A percentile compares a stretch with the other conserved stretches of the same genome.
These are phyloP conservation scores for Claviceps sp. DNA, from an alignment of 2,329 filamentous ascomycete species.

Conservation along the genomic window DNA sequence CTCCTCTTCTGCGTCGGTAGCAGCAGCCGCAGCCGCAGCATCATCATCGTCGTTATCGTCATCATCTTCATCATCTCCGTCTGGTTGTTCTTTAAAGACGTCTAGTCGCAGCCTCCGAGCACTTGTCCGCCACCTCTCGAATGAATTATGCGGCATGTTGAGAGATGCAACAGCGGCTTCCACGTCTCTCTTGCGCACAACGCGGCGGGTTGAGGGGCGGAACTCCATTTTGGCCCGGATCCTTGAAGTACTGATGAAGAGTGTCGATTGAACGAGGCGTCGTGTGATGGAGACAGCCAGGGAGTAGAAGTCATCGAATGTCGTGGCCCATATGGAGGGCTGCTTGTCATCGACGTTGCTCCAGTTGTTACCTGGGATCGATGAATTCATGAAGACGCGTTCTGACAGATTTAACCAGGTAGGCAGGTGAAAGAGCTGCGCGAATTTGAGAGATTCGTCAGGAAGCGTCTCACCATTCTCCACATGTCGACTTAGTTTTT, in stretches of 20 bases:
- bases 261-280: slow-evolving; percentile 52
- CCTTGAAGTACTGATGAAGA: slow-evolving; percentile 60
- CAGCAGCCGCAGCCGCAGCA: background rate
- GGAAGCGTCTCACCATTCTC: slow-evolving; percentile 1
- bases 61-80: slow-evolving; percentile 9
- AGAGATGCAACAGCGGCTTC: slow-evolving; percentile 35
- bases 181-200: slow-evolving; percentile 33
- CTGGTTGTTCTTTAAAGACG: slow-evolving; percentile 26
- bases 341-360: slow-evolving; percentile 40
- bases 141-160: slow-evolving; percentile 24
- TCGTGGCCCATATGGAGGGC: slow-evolving; percentile 61
- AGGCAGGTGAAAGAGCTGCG: slow-evolving; percentile 42
- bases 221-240: slow-evolving; percentile 36
- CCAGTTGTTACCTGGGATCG: slow-evolving; percentile 54
- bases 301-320: slow-evolving; percentile 62
- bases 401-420: slow-evolving; percentile 52
- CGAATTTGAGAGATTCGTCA: slow-evolving; percentile 28
- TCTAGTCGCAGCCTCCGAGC: slow-evolving; percentile 36
- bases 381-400: slow-evolving; percentile 63
- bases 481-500: slow-evolving; percentile 12
- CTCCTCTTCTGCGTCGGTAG: slow-evolving; percentile 10
- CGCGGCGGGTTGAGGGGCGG: slow-evolving; percentile 14
- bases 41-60: slow-evolving; percentile 2
- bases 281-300: slow-evolving; percentile 55
- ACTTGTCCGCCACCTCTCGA: slow-evolving; percentile 32